Base-by-base conservation (phyloP, 305 asterid species). In the Nicotiana rustica region DNA sequence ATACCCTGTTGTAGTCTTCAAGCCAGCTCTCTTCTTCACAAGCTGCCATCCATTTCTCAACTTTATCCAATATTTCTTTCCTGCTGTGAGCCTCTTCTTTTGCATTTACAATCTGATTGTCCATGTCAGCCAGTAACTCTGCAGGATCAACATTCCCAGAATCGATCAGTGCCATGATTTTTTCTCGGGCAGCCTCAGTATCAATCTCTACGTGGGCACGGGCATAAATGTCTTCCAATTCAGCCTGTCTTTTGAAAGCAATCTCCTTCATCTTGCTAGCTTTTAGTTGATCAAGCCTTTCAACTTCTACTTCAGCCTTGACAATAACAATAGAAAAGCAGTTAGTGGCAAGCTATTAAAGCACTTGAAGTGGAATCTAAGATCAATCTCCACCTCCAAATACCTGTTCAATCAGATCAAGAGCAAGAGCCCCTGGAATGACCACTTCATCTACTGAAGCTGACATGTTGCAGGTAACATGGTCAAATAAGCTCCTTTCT, bases 21-120 rank as follows among this genome's bases (percentile, higher is more conserved):
- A 94, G 98, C 98, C 99, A 96, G 83, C 97, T 96, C 93, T 96
- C 99, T 89, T 96, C 98, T 90, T 96, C 98, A 89, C 99, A 96
- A 79, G 99, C 96, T 17, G 98, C 92, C 99, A 96, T 94, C 98
- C 98, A 96, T 81, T 94, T 96, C 86, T 96, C 99, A 85, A 96
- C 99, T 90, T 96, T 96, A 83, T 95, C 99, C 91, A 96, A 85
- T 91, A 96, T 96, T 6, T 95, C 99, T 85, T 91, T 94, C 90
- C 99, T 89, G 88, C 97, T 96, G 29, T 85, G 61, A 85, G 98
- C 95, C 90, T 94, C 98, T 85, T 93, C 98, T 88, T 92, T 96
- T 61, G 98, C 98, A 69, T 89, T 93, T 68, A 86, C 85, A 65
- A 96, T 94, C 91, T 91, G 97, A 89, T 89, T 89, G 71, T 96